Percentiles rank a stretch among this genome's conserved stretches.
These are phyloP conservation scores for Leishmania arabica DNA, from an alignment of 208 protist genomes.

Conservation along the genomic window DNA sequence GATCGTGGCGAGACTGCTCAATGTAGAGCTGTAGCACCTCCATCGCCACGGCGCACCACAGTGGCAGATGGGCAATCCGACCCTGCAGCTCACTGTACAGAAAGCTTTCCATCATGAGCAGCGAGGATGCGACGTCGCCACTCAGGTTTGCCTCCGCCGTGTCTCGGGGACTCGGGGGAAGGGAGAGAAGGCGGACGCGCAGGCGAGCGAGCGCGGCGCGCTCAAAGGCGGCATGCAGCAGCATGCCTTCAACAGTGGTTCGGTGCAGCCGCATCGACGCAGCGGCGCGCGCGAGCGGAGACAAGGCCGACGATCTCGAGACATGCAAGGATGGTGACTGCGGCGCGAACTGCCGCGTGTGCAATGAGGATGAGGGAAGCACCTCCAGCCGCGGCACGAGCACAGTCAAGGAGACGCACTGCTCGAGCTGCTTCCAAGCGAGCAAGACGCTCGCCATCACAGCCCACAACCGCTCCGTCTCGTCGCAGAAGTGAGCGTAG, in stretches of 20 bases:
- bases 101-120: slow-evolving; percentile 14
- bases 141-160: background rate
- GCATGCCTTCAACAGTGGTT: background rate
- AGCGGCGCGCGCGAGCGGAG: slow-evolving; percentile 8
- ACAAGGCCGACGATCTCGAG: background rate
- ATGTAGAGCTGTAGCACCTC: slow-evolving; percentile 19
- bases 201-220: slow-evolving; percentile 12
- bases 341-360: background rate
- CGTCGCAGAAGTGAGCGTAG: slow-evolving; percentile 18
- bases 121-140: background rate
- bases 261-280: slow-evolving; percentile 1
- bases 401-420: background rate
- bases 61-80: slow-evolving; percentile 15
- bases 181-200: slow-evolving; percentile 16
- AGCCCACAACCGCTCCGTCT: slow-evolving; percentile 31
- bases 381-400: slow-evolving; percentile 17
- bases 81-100: slow-evolving; percentile 8
- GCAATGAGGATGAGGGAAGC: background rate
- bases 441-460: slow-evolving; percentile 41
- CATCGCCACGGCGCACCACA: slow-evolving; percentile 26
- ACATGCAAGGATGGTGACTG: background rate
- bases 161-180: background rate
- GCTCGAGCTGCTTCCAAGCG: slow-evolving; percentile 43
- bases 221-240: slow-evolving; percentile 7
- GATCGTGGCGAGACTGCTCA: slow-evolving; percentile 3